A percentile compares a stretch with the other conserved stretches of the same genome.
These are phyloP conservation scores for Flaveria bidentis DNA, from an alignment of 129 eudicot genomes.

Conservation along the genomic window DNA sequence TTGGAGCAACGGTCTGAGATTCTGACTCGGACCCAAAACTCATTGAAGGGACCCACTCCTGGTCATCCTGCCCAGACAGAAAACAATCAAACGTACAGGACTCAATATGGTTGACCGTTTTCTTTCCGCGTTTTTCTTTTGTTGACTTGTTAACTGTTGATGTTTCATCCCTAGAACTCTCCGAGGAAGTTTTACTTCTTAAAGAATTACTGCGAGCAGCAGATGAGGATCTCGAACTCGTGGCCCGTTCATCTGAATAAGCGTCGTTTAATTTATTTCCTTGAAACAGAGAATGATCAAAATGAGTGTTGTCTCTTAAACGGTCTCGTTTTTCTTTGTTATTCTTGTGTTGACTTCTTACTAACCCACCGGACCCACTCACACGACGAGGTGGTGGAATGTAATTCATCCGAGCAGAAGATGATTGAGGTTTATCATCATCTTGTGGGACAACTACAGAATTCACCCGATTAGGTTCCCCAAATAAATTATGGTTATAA, in stretches of 20 bases:
- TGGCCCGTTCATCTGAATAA: slow-evolving; percentile 59
- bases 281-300: slow-evolving; percentile 44
- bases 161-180: slow-evolving; percentile 90
- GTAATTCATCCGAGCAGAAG: slow-evolving; percentile 43
- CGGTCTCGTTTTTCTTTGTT: slow-evolving; percentile 53
- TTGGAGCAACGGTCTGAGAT: slow-evolving; percentile 45
- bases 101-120: slow-evolving; percentile 32
- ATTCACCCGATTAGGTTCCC: slow-evolving; percentile 55
- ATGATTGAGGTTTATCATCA: slow-evolving; percentile 51
- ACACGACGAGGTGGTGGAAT: slow-evolving; percentile 61
- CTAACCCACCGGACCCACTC: slow-evolving; percentile 49
- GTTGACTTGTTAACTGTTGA: slow-evolving; percentile 52
- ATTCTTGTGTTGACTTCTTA: slow-evolving; percentile 53
- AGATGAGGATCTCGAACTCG: slow-evolving; percentile 65
- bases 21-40: slow-evolving; percentile 40
- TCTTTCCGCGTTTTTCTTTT: slow-evolving; percentile 72
- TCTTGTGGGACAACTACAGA: slow-evolving; percentile 35
- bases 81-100: slow-evolving; percentile 40
- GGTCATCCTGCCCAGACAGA: slow-evolving; percentile 50
- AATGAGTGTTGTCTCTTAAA: slow-evolving; percentile 36
- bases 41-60: slow-evolving; percentile 46
- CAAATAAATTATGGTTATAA: slow-evolving; percentile 54
- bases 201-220: slow-evolving; percentile 64
- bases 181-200: slow-evolving; percentile 85
- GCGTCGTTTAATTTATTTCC: slow-evolving; percentile 46